Base-by-base conservation (phyloP, 2,329 filamentous ascomycete genomes). In the Fusarium mexicanum region DNA sequence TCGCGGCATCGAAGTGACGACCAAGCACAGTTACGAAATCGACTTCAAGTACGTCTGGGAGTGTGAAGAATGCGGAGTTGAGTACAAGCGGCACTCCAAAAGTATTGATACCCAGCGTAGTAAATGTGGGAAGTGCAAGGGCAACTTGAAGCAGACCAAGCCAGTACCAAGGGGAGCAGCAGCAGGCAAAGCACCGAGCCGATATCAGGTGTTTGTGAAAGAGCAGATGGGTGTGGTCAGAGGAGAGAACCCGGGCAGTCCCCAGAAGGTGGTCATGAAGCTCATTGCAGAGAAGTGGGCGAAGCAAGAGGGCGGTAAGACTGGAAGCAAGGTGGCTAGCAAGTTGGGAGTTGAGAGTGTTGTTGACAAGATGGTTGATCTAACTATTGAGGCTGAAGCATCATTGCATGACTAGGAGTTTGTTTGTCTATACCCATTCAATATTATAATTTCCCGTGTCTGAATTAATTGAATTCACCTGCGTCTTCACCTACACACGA, bases 21-120 rank as follows among this genome's bases (percentile, higher is more conserved):
- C 95, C 1, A 97, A 94, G 79, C 96, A 99, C 82, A 89, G 86
- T 38, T 99, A 98, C 81, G 89, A 92, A 57, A 98, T 98, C 78
- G 92, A 95, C 76, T 98, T 94, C 85, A 97, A 96, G 84, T 99
- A 96, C 80, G 84, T 95, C 26, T 98, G 96, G 96, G 86, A 88
- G 47, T 98, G 96, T 80, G 84, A 76, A 24, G 84, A 79, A 7
- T 98, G 96, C 79, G 88, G 85, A 0, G 84, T 88, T 38, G 91
- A 93, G 80, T 97, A 93, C 81, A 93, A 95, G 79, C 87, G 96
- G 9, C 96, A 98, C 82, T 95, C 92, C 22, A 94, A 92, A 83
- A 96, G 93, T 79, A 93, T 98, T 74, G 91, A 98, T 80, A 87
- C 92, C 0, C 80, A 80, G 37, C 88, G 90, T 54, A 91, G 95